Evolutionary conservation across 805 yeast species (phyloP), one percentile per base, ranked within the genome.

Genomic region (Monosporozyma siamensis): DNA sequence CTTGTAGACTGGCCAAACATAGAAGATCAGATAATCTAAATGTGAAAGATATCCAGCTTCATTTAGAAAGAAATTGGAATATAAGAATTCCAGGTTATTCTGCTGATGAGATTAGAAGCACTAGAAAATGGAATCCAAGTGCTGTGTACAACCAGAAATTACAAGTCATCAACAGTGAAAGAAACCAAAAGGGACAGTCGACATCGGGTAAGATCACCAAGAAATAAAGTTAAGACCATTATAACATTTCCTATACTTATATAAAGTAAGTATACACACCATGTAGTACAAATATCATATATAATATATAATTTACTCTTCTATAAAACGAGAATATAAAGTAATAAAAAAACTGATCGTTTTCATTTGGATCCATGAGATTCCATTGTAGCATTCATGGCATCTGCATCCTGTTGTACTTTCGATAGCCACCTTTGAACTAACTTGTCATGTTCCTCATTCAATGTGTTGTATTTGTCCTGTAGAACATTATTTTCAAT

Each of bases 1-100:
- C 97, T 1, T 90, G 97, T 59, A 75, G 94, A 42, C 70, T 92
- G 50, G 97, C 99, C 18, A 92, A 92, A 60, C 97, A 90, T 58
- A 74, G 99, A 52, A 87, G 85, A 56, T 77, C 86, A 6, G 95
- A 90, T 46, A 75, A 82, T 29, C 68, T 92, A 21, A 97, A 90
- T 50, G 86, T 84, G 12, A 78, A 79, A 52, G 99, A 92, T 60
- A 75, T 94, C 40, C 97, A 92, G 61, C 64, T 92, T 44, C 96
- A 92, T 61, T 69, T 92, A 53, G 95, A 88, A 54, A 76, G 84
- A 53, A 88, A 89, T 62, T 90, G 96, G 97, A 89, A 90, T 61
- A 86, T 92, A 43, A 77, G 94, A 52, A 76, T 90, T 24, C 97
- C 98, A 0, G 98, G 97, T 4, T 88, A 79, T 62, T 76, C 94